A percentile compares a stretch with the other conserved stretches of the same genome.
Conservation (phyloP, 1,284 basidiomycete genomes). For the Peniophora sp. region DNA sequence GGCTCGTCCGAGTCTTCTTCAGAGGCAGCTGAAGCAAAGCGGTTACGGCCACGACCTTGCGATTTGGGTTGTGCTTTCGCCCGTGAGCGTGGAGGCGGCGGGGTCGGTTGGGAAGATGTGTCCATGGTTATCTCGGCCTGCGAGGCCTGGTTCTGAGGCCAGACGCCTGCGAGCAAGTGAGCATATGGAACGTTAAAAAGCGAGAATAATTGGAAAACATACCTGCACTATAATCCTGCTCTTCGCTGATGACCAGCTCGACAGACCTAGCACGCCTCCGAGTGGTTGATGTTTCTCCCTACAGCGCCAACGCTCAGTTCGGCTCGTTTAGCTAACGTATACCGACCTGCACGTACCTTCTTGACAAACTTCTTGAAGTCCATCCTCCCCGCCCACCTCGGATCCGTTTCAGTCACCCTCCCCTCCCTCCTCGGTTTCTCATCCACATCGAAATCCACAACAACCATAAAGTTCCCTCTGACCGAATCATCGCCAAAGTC, state of each 20-base stretch:
- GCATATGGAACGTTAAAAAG: slow-evolving; percentile 19
- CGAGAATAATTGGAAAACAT: not conserved
- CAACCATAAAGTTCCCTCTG: slow-evolving; percentile 81
- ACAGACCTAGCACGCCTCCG: slow-evolving; percentile 23
- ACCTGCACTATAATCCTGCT: slow-evolving; percentile 40
- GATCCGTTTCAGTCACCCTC: slow-evolving; percentile 14
- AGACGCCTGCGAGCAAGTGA: slow-evolving; percentile 10
- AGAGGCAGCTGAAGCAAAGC: not conserved
- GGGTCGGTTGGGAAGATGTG: not conserved
- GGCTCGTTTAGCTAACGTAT: slow-evolving; percentile 20
- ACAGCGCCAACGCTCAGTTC: too few species aligned
- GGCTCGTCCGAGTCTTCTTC: not conserved
- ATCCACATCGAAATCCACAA: slow-evolving; percentile 63
- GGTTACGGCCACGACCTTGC: not conserved
- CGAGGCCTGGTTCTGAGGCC: slow-evolving; percentile 6
- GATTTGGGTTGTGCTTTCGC: not conserved
- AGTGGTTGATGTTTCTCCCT: slow-evolving; percentile 20
- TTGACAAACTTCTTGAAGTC: slow-evolving; percentile 88
- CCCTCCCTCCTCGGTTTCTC: slow-evolving; percentile 18
- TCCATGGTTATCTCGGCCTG: not conserved
- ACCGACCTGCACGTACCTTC: not conserved
- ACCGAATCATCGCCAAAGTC: slow-evolving; percentile 69
- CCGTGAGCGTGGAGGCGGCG: not conserved
- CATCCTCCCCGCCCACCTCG: slow-evolving; percentile 50
- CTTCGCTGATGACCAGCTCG: slow-evolving; percentile 43